Percentiles rank a stretch among this genome's conserved stretches.
Conservation (phyloP, 2,329 filamentous ascomycete species). For the Pseudonectria buxi region DNA sequence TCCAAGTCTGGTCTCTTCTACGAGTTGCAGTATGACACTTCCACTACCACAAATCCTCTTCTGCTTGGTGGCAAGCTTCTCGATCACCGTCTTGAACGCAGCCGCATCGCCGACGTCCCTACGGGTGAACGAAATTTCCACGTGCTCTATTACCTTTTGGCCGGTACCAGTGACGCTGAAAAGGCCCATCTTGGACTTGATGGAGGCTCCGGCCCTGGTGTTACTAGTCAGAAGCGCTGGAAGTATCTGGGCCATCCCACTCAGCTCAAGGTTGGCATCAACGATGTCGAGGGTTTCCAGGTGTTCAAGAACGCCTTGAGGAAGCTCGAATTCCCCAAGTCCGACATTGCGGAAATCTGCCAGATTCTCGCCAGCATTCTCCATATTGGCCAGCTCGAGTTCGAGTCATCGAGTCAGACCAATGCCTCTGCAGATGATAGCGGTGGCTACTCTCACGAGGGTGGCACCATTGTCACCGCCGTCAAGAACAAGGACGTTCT, state of each 20-base stretch:
- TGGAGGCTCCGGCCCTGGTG: slow-evolving; percentile 37
- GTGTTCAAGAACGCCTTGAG: slow-evolving; percentile 94
- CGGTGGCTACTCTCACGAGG: slow-evolving; percentile 93
- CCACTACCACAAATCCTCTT: slow-evolving; percentile 74
- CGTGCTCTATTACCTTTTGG: slow-evolving; percentile 87
- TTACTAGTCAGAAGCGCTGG: slow-evolving; percentile 71
- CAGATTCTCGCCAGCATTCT: slow-evolving; percentile 89
- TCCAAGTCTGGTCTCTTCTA: slow-evolving; percentile 95
- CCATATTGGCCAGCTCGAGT: slow-evolving; percentile 97
- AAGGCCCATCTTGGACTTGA: slow-evolving; percentile 73
- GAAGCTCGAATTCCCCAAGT: slow-evolving; percentile 87
- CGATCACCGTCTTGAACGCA: slow-evolving; percentile 87
- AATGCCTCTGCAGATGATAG: slow-evolving; percentile 80
- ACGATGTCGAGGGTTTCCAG: slow-evolving; percentile 91
- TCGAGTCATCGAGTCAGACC: slow-evolving; percentile 74
- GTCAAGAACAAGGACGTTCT: slow-evolving; percentile 93
- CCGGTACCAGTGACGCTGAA: slow-evolving; percentile 84
- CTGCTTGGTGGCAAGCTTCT: slow-evolving; percentile 91
- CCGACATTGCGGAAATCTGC: slow-evolving; percentile 94
- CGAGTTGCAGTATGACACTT: slow-evolving; percentile 93
- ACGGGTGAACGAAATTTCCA: slow-evolving; percentile 97
- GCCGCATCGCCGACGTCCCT: slow-evolving; percentile 83
- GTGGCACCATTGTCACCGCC: slow-evolving; percentile 74
- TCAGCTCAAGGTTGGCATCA: slow-evolving; percentile 93
- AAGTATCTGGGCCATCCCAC: slow-evolving; percentile 94